Evolutionary conservation across 148 eudicot genomes (phyloP), one percentile per base, ranked within the genome.

Genomic region (Fallopia convolvulus): DNA sequence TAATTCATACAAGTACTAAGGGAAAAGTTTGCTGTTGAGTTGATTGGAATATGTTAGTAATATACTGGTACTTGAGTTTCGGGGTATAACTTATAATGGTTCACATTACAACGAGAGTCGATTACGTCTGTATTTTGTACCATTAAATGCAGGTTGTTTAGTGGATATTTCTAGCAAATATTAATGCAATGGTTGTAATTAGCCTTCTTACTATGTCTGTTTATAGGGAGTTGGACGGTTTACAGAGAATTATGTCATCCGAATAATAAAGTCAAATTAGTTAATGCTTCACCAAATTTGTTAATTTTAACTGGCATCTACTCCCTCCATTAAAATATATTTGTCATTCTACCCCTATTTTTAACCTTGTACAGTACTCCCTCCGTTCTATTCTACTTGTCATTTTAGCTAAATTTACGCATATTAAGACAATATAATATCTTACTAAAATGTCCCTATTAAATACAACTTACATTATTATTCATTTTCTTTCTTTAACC

Each of bases 11-110:
- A 33, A 32, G 23, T 10, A 10, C 23, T 36, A 23, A 63, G 70
- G 15, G 12, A 30, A 63, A 63, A 63, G 70, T 10, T 63, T 9
- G 39, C 5, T 12, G 10, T 26, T 2, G 39, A 63, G 70, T 63
- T 63, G 70, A 63, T 63, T 63, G 70, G 70, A 63, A 63, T 63
- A 63, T 63, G 70, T 63, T 26, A n/a, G 61, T n/a, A 7, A 55
- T 55, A 63, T 63, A 63, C 39, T 33, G 10, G 8, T 63, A 63
- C 39, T 33, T 26, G 8, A 63, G 39, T 63, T 26, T 30, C 2
- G 70, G 39, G 10, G 7, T 63, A 13, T 63, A 63, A 63, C 17
- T 63, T 63, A 26, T 63, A 33, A 26, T 63, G 70, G 70, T 63
- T 63, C 17, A 63, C 40, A 63, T 26, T 13, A 63, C 8, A 63